Base-by-base conservation (phyloP, 805 yeast species). In the Suhomyces emberorum region DNA sequence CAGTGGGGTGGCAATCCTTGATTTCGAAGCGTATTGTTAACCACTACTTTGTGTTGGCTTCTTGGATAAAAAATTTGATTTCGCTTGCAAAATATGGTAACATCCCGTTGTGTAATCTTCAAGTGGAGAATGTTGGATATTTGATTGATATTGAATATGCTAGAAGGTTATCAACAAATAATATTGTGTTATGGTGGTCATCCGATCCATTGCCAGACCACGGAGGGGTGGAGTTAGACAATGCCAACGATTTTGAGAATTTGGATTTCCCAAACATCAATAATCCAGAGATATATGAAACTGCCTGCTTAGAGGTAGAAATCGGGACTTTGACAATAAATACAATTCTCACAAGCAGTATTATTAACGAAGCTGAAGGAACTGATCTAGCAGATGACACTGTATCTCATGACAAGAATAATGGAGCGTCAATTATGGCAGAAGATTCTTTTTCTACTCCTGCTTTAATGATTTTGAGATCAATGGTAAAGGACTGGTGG, bases 171-270 rank as follows among this genome's bases (percentile, higher is more conserved):
- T 67, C 67, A 14, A 71, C 77, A 31, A 75, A 77, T 32, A 77
- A 79, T 41, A 75, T 85, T 27, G 82, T 91, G 4, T 63, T 95
- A 20, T 93, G 98, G 98, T 93, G 98, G 98, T 85, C 95, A 0
- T 76, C 81, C 3, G 70, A 71, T 14, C 84, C 91, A 1, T 59
- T 74, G 30, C 91, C 96, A 0, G 96, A 88, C 52, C 81, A 77
- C 51, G 97, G 96, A 20, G 96, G 95, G 1, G 53, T 65, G 28
- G 89, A 88, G 55, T 76, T 72, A 48, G 93, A 84, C 49, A 66
- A 63, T 7, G 45, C 67, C 15, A 63, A 68, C 15, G 79, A 78
- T 39, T 83, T 78, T 40, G 82, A 79, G 35, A 64, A 60, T 23
- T 63, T 81, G 29, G 79, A 77, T 23, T 81, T 87, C 46, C 89